A percentile compares a stretch with the other conserved stretches of the same genome.
These are phyloP conservation scores for Rubroboletus pulcherrimus DNA, from an alignment of 768 basidiomycete genomes.

Conservation along the genomic window DNA sequence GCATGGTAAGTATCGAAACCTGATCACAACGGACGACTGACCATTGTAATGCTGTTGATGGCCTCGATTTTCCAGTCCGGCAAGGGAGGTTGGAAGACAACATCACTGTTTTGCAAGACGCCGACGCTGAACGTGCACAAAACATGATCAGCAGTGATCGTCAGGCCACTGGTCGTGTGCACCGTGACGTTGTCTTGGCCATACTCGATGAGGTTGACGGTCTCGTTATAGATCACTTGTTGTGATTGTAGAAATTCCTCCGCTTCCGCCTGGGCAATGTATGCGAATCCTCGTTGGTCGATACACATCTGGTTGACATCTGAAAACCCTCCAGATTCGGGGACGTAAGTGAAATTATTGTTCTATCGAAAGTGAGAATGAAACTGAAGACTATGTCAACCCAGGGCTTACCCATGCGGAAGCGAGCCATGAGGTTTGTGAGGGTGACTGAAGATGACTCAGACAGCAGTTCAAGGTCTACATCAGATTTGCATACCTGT, in stretches of 20 bases:
- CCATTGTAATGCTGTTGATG: slow-evolving; percentile 60
- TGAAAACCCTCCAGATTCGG: slow-evolving; percentile 55
- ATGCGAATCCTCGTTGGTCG: slow-evolving; percentile 62
- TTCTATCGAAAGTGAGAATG: slow-evolving; percentile 34
- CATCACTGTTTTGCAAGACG: slow-evolving; percentile 62
- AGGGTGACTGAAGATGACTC: slow-evolving; percentile 51
- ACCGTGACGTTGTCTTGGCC: slow-evolving; percentile 45
- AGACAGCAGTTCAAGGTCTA: not conserved
- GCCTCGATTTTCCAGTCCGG: slow-evolving; percentile 65
- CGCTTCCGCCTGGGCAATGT: slow-evolving; percentile 55
- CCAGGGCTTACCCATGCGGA: slow-evolving; percentile 50
- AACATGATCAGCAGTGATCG: slow-evolving; percentile 51
- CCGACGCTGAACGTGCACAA: slow-evolving; percentile 69
- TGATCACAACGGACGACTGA: slow-evolving; percentile 10
- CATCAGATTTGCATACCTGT: slow-evolving; percentile 18
- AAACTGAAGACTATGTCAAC: not conserved
- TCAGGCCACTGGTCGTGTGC: slow-evolving; percentile 40
- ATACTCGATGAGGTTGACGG: slow-evolving; percentile 46
- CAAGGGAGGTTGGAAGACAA: slow-evolving; percentile 50
- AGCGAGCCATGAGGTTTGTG: slow-evolving; percentile 61
- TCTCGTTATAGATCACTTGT: slow-evolving; percentile 49
- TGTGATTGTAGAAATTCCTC: slow-evolving; percentile 44
- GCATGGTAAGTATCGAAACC: not conserved
- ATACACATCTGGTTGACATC: slow-evolving; percentile 49
- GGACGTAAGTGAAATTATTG: slow-evolving; percentile 57